phyloP scores from a whole-genome alignment of 2,329 filamentous ascomycete genomes.

The Phyllosticta citriasiana region DNA sequence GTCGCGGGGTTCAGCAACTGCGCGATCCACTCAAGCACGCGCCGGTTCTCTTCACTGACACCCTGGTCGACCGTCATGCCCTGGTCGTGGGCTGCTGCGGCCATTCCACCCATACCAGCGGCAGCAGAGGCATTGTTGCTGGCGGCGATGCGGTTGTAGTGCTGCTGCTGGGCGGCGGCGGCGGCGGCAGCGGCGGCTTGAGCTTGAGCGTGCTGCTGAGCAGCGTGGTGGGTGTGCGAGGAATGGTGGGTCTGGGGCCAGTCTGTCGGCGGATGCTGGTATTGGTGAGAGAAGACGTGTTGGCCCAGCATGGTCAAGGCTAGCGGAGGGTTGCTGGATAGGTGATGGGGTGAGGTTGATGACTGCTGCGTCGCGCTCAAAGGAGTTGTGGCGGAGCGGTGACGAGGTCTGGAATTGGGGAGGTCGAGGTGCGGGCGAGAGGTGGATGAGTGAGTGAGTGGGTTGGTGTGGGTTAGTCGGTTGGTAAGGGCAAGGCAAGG shows the following conservation, averaged over 20 bases:
- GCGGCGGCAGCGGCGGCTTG: slow-evolving; percentile 44
- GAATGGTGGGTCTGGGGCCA: slow-evolving; percentile 40
- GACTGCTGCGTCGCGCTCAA: neutral
- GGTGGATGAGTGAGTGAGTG: neutral
- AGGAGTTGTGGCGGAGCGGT: neutral
- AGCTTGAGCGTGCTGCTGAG: slow-evolving; percentile 37
- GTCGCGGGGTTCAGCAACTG: slow-evolving; percentile 81
- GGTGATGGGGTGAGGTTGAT: slow-evolving; percentile 2
- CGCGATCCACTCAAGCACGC: slow-evolving; percentile 87
- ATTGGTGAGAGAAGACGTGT: slow-evolving; percentile 53
- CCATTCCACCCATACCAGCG: slow-evolving; percentile 23
- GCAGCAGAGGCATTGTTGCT: slow-evolving; percentile 46
- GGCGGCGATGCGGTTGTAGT: slow-evolving; percentile 65
- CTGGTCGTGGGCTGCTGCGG: slow-evolving; percentile 27
- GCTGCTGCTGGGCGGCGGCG: slow-evolving; percentile 39
- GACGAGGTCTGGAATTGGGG: neutral
- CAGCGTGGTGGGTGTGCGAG: slow-evolving; percentile 27
- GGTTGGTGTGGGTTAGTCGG: neutral
- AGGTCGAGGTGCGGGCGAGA: neutral
- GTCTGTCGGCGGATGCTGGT: slow-evolving; percentile 43
- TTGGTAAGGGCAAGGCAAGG: neutral
- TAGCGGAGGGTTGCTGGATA: slow-evolving; percentile 5
- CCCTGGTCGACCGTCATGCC: slow-evolving; percentile 29
- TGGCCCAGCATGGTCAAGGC: slow-evolving; percentile 37
- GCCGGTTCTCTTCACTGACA: slow-evolving; percentile 81